Evolutionary conservation across 2,329 filamentous ascomycete species (phyloP).

Genomic region (Biscogniauxia sp.): DNA sequence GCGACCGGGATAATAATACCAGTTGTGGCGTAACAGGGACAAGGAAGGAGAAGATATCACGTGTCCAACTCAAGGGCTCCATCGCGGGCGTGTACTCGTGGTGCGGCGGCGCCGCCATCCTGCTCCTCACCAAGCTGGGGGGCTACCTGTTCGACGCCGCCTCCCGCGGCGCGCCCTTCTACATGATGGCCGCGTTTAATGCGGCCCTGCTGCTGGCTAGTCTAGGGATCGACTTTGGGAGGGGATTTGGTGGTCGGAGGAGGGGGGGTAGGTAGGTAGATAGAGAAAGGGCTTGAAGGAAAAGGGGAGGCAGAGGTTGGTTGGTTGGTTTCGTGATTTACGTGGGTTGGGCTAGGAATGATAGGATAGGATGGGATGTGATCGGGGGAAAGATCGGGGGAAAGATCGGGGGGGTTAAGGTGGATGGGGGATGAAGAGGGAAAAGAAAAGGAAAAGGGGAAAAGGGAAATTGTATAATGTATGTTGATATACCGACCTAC

Average conservation of each 20-base stretch:
- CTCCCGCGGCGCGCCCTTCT: constrained; percentile 79
- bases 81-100: constrained; percentile 94
- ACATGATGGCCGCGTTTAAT: constrained; percentile 91
- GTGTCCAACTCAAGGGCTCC: constrained; percentile 76
- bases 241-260: neutral
- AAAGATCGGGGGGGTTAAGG: neutral
- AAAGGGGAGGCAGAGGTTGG: neutral
- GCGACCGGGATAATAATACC: too few species aligned
- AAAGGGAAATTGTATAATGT: neutral
- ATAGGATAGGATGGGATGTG: too few species aligned
- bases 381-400: too few species aligned
- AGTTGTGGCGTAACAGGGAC: constrained; percentile 33
- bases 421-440: too few species aligned
- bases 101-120: constrained; percentile 83
- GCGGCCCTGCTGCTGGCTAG: constrained; percentile 62
- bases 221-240: constrained; percentile 47
- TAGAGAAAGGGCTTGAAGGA: too few species aligned
- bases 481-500: too few species aligned
- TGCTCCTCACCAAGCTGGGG: constrained; percentile 87
- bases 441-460: neutral
- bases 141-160: constrained; percentile 79
- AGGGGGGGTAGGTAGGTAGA: neutral
- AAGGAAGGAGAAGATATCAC: constrained; percentile 32
- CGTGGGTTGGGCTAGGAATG: too few species aligned
- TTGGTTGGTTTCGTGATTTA: neutral